Evolutionary conservation across 2,329 filamentous ascomycete genomes (phyloP).

Genomic region (Cladosporium sp.): DNA sequence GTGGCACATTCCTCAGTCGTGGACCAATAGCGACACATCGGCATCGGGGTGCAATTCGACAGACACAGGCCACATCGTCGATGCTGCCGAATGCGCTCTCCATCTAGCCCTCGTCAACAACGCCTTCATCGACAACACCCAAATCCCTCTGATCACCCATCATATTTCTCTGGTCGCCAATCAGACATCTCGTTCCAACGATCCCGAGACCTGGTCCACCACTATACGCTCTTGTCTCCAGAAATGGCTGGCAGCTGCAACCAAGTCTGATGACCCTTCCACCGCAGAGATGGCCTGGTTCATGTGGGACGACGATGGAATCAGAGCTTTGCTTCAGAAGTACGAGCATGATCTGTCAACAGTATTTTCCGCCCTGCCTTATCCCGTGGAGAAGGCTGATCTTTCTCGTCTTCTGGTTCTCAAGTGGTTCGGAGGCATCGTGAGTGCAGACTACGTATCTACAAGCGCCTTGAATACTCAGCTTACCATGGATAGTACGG

Average conservation of each 20-base stretch:
- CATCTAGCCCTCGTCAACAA: constrained; percentile 8
- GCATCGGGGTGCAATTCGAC: not conserved
- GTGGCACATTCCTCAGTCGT: constrained; percentile 4
- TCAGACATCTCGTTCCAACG: constrained; percentile 12
- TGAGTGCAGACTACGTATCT: not conserved
- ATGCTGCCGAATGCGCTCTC: constrained; percentile 19
- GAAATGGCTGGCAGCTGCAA: not conserved
- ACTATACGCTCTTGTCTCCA: not conserved
- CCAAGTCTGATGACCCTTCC: not conserved
- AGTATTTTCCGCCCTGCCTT: constrained; percentile 15
- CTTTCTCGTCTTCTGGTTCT: constrained; percentile 12
- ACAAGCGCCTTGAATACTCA: not conserved
- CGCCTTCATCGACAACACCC: constrained; percentile 10
- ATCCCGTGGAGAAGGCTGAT: constrained; percentile 20
- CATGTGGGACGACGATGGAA: constrained; percentile 18
- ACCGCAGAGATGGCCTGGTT: constrained; percentile 19
- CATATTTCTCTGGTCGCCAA: constrained; percentile 13
- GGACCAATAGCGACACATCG: not conserved
- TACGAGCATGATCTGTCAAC: constrained; percentile 5
- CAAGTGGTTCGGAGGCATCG: constrained; percentile 21
- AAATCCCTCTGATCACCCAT: constrained; percentile 16
- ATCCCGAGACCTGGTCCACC: not conserved
- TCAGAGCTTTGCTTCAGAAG: constrained; percentile 10
- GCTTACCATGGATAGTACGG: not conserved
- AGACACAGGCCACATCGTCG: not conserved